Evolutionary conservation across 805 yeast species (phyloP).

Genomic region (Pichia kluyveri): DNA sequence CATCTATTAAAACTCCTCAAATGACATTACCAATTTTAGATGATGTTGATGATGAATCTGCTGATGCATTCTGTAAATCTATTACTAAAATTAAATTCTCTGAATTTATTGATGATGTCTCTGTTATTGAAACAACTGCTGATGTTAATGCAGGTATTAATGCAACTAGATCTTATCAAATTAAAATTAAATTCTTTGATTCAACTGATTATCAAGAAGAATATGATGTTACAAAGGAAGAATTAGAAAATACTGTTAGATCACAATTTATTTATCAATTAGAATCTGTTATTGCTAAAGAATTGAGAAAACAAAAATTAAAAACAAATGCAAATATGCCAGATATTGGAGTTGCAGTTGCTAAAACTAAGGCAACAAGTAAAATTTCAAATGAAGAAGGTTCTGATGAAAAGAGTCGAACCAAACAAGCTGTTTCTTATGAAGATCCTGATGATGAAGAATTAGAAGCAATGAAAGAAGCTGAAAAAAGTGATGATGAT

Average conservation of each 20-base stretch:
- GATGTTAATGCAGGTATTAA: slow-evolving; percentile 29
- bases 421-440: slow-evolving; percentile 83
- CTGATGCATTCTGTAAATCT: slow-evolving; percentile 88
- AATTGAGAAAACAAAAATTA: slow-evolving; percentile 67
- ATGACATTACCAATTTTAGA: slow-evolving; percentile 83
- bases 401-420: slow-evolving; percentile 43
- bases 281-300: slow-evolving; percentile 68
- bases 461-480: slow-evolving; percentile 78
- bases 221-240: slow-evolving; percentile 77
- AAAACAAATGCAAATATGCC: slow-evolving; percentile 43
- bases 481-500: slow-evolving; percentile 70
- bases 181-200: slow-evolving; percentile 69
- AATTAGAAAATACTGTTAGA: slow-evolving; percentile 62
- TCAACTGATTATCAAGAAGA: slow-evolving; percentile 72
- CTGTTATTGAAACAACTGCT: slow-evolving; percentile 85
- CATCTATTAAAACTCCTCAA: slow-evolving; percentile 95
- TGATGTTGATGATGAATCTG: slow-evolving; percentile 77
- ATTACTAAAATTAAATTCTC: slow-evolving; percentile 78
- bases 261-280: slow-evolving; percentile 57
- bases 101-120: slow-evolving; percentile 78
- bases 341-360: slow-evolving; percentile 63
- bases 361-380: slow-evolving; percentile 36
- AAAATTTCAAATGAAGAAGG: slow-evolving; percentile 28
- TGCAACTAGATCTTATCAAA: slow-evolving; percentile 60
- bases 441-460: slow-evolving; percentile 96